phyloP scores from a whole-genome alignment of 352 stramenopile genomes.

The Peronosclerospora sorghi region DNA sequence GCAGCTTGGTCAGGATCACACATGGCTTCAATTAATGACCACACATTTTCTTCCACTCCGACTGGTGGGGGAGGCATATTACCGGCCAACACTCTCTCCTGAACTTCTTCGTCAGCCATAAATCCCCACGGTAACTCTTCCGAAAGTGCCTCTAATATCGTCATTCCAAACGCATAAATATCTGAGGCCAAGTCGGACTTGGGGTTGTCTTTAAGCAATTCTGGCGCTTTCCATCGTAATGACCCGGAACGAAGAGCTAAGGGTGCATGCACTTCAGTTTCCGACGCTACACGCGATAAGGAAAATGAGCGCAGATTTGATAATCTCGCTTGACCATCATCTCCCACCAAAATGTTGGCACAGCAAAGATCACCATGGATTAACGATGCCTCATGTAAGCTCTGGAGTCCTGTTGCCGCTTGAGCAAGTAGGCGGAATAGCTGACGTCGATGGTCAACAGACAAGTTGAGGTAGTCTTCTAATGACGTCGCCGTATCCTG shows the following conservation, averaged over 20 bases:
- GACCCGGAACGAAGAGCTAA: slow-evolving; percentile 9
- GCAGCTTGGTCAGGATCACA: slow-evolving; percentile 29
- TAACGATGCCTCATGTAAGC: slow-evolving; percentile 35
- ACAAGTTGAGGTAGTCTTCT: slow-evolving; percentile 41
- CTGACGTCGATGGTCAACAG: slow-evolving; percentile 26
- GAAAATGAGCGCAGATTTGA: slow-evolving; percentile 39
- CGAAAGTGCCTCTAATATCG: slow-evolving; percentile 41
- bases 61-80: slow-evolving; percentile 30
- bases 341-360: slow-evolving; percentile 43
- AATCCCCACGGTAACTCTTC: slow-evolving; percentile 57
- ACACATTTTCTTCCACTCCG: slow-evolving; percentile 29
- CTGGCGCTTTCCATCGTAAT: slow-evolving; percentile 46
- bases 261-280: not conserved
- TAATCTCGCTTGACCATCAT: slow-evolving; percentile 45
- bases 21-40: slow-evolving; percentile 42
- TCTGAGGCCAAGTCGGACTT: slow-evolving; percentile 27
- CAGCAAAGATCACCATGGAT: slow-evolving; percentile 45
- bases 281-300: slow-evolving; percentile 3
- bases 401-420: slow-evolving; percentile 36
- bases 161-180: slow-evolving; percentile 62
- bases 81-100: slow-evolving; percentile 25
- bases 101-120: slow-evolving; percentile 31
- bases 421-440: slow-evolving; percentile 37
- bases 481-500: slow-evolving; percentile 29
- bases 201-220: slow-evolving; percentile 19